Base-by-base conservation (phyloP, 2,329 filamentous ascomycete genomes). In the Colletotrichum ledebouriae region DNA sequence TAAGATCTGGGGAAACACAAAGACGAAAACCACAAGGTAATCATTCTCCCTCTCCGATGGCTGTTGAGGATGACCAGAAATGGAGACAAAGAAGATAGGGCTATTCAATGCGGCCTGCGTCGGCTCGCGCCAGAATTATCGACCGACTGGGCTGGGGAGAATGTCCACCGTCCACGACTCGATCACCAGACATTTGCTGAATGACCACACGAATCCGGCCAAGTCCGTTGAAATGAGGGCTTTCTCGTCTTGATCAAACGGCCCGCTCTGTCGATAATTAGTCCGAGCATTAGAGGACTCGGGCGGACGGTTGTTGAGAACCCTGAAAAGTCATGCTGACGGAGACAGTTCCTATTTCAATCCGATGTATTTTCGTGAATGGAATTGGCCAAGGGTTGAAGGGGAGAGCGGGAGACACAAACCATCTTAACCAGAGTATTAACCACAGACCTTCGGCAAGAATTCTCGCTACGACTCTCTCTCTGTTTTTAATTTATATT, bases 71-170 rank as follows among this genome's bases (percentile, higher is more conserved):
- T 49, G n/a, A 25, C 37, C 47, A 42, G 50, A 17, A 17, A 17
- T 17, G 17, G 17, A 49, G 65, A 59, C 60, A 59, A 59, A 53
- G 39, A 13, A 12, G 37, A 67, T 42, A 53, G 60, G 65, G 22
- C 53, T 6, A 15, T 49, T 64, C 25, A 49, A 65, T 65, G 65
- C 61, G 55, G 65, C 47, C 55, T 67, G 41, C 39, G 22, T 63
- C 64, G 60, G 64, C 64, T 57, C 37, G 44, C 20, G 4, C 55
- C 17, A 33, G 11, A 15, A 41, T 29, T 3, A 56, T n/a, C 42
- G 50, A 22, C 13, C 20, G 34, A 29, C 33, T 3, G 22, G 22
- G 22, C 22, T 4, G 25, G 3, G 3, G 25, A 25, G 25, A 25
- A 13, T n/a, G 42, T 17, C 29, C 33, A 62, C 42, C 39, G 33